Evolutionary conservation across 2,329 filamentous ascomycete species (phyloP).

Genomic region (Chaetomium sp.): DNA sequence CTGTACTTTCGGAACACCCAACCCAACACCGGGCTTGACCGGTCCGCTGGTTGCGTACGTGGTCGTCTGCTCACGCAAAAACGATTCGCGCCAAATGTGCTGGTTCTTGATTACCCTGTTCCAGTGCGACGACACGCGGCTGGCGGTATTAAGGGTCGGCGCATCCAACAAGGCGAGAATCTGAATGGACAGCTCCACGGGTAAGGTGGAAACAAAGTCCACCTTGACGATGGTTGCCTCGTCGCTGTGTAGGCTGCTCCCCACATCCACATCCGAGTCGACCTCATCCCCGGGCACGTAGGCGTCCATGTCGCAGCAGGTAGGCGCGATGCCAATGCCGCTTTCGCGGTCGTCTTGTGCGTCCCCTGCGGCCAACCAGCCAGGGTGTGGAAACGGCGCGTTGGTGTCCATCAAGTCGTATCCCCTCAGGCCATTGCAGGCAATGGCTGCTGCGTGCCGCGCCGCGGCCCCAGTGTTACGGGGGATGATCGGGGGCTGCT

Average conservation of each 20-base stretch:
- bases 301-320: slow-evolving; percentile 34
- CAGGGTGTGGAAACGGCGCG: slow-evolving; percentile 34
- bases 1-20: slow-evolving; percentile 48
- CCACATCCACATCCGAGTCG: slow-evolving; percentile 33
- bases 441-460: slow-evolving; percentile 51
- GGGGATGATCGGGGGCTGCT: slow-evolving; percentile 55
- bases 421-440: slow-evolving; percentile 45
- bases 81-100: slow-evolving; percentile 59
- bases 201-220: slow-evolving; percentile 52
- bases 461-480: slow-evolving; percentile 54
- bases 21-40: slow-evolving; percentile 46
- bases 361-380: slow-evolving; percentile 44
- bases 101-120: slow-evolving; percentile 41
- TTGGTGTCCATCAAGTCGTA: slow-evolving; percentile 21
- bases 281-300: slow-evolving; percentile 30
- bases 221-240: slow-evolving; percentile 43
- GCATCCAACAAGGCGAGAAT: slow-evolving; percentile 52
- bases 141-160: slow-evolving; percentile 41
- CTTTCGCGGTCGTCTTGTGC: slow-evolving; percentile 54
- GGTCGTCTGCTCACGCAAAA: slow-evolving; percentile 52
- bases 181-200: slow-evolving; percentile 53
- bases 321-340: slow-evolving; percentile 55
- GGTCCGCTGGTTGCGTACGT: slow-evolving; percentile 53
- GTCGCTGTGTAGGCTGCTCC: slow-evolving; percentile 22
- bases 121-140: slow-evolving; percentile 48